Conservation (phyloP, 495 filamentous ascomycete species). For the Penicillium steckii region DNA sequence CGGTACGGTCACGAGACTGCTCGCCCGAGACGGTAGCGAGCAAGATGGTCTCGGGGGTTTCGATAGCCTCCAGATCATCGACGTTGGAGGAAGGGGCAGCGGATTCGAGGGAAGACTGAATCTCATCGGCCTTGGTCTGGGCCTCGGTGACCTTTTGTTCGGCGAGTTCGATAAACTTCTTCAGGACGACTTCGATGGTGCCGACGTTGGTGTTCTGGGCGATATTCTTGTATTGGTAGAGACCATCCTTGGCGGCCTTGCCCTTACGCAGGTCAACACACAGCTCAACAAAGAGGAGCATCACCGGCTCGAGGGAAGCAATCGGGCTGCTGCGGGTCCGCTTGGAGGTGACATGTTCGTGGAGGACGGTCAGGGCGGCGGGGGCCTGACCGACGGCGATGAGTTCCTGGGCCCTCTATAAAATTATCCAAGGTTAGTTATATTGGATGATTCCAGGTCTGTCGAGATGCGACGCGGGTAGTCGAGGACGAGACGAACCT, state of each 20-base stretch:
- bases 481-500: conserved; percentile 47
- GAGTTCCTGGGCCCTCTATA: conserved; percentile 88
- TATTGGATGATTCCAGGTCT: not conserved
- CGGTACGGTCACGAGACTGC: conserved; percentile 93
- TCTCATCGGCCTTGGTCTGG: conserved; percentile 92
- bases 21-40: conserved; percentile 97
- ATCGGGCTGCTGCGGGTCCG: conserved; percentile 96
- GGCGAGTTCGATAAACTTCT: conserved; percentile 95
- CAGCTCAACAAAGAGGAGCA: conserved; percentile 95
- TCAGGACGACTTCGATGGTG: conserved; percentile 95
- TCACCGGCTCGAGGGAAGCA: conserved; percentile 93
- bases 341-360: conserved; percentile 99
- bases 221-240: conserved; percentile 99
- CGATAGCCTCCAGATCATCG: conserved; percentile 93
- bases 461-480: not conserved
- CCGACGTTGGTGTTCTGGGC: conserved; percentile 97
- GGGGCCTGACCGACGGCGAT: conserved; percentile 92
- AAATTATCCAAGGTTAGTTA: conserved; percentile 4
- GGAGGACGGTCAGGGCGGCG: conserved; percentile 89
- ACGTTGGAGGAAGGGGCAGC: conserved; percentile 68
- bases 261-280: conserved; percentile 96
- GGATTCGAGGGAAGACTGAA: conserved; percentile 82
- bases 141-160: conserved; percentile 95
- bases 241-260: conserved; percentile 95
- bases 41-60: conserved; percentile 97